Percentiles rank a stretch among this genome's conserved stretches.
Conservation (phyloP, 345 rosid species). For the Rhizophora apiculata region DNA sequence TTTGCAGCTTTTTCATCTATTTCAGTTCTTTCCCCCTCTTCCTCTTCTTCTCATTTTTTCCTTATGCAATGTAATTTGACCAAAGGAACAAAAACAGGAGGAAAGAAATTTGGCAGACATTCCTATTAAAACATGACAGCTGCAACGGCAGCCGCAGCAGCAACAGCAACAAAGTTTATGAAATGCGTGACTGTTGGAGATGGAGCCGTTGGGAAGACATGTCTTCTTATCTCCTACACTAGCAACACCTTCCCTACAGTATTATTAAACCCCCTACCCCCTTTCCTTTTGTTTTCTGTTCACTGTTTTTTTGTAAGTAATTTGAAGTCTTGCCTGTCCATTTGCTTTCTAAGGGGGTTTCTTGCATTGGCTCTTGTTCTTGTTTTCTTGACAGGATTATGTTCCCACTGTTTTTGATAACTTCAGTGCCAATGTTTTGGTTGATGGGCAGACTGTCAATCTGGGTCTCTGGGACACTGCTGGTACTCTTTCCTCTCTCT, state of each 20-base stretch:
- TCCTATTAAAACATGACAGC: conserved; percentile 1
- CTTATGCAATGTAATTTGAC: neutral
- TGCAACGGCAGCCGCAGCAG: conserved; percentile 17
- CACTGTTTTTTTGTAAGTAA: neutral
- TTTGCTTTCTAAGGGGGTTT: neutral
- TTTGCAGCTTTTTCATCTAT: conserved; percentile 11
- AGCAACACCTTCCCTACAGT: conserved; percentile 89
- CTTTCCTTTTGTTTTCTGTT: neutral
- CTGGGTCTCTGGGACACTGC: conserved; percentile 30
- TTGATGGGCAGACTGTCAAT: conserved; percentile 25
- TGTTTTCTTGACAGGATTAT: conserved; percentile 42
- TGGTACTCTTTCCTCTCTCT: conserved; percentile 12
- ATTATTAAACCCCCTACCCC: neutral
- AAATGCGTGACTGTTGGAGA: conserved; percentile 93
- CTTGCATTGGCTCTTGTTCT: conserved; percentile 3
- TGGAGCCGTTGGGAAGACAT: conserved; percentile 94
- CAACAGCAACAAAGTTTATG: conserved; percentile 61
- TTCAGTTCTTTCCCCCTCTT: neutral
- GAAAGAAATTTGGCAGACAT: neutral
- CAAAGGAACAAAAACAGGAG: neutral
- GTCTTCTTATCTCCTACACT: conserved; percentile 84
- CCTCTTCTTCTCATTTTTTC: neutral
- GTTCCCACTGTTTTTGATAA: conserved; percentile 59
- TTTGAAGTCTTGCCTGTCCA: neutral
- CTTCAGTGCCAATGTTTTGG: conserved; percentile 31